These are phyloP conservation scores for Venturia pyrina DNA, from an alignment of 2,329 filamentous ascomycete genomes.

Conservation along the genomic window DNA sequence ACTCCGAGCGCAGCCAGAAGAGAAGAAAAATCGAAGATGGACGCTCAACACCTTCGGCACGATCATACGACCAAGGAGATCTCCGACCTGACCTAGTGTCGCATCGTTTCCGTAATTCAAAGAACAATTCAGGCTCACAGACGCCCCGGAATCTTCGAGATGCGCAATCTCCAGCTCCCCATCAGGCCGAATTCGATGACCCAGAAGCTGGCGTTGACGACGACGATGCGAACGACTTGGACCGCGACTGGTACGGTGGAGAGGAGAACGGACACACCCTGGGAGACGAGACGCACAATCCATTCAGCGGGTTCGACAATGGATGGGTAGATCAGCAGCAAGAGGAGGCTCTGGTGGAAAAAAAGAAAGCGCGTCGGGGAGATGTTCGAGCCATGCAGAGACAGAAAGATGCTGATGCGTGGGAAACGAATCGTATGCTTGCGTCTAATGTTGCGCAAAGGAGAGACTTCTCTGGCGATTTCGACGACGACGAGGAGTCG, in stretches of 20 bases:
- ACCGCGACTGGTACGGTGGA: slow-evolving; percentile 87
- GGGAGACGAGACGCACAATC: slow-evolving; percentile 87
- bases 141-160: slow-evolving; percentile 21
- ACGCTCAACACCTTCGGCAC: slow-evolving; percentile 43
- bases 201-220: slow-evolving; percentile 52
- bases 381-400: slow-evolving; percentile 44
- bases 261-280: slow-evolving; percentile 80
- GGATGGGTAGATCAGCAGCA: slow-evolving; percentile 65
- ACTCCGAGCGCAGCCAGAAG: slow-evolving; percentile 45
- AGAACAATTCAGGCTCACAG: slow-evolving; percentile 23
- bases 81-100: slow-evolving; percentile 23
- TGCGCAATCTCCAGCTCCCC: slow-evolving; percentile 26
- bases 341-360: slow-evolving; percentile 66
- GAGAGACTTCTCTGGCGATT: slow-evolving; percentile 69
- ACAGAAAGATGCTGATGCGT: slow-evolving; percentile 90
- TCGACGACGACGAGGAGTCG: slow-evolving; percentile 81
- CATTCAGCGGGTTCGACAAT: slow-evolving; percentile 67
- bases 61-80: slow-evolving; percentile 27
- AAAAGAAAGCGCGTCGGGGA: slow-evolving; percentile 66
- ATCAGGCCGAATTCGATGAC: slow-evolving; percentile 50
- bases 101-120: slow-evolving; percentile 16
- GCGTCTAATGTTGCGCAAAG: slow-evolving; percentile 91
- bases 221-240: slow-evolving; percentile 64
- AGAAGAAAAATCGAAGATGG: slow-evolving; percentile 58
- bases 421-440: slow-evolving; percentile 98